Evolutionary conservation across 805 yeast species (phyloP).

Genomic region (Candida khao-thaluensis): DNA sequence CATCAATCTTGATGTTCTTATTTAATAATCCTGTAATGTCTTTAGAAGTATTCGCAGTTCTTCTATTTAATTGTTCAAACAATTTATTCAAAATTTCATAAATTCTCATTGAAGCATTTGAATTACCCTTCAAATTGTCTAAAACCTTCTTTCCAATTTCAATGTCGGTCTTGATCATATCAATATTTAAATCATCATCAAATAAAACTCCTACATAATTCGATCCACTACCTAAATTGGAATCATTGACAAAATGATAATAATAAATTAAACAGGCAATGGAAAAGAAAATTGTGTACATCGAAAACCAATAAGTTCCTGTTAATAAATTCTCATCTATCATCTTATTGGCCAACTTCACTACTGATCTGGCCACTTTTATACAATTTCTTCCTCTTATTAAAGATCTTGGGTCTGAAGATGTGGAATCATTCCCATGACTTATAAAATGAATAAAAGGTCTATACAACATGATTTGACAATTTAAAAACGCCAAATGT

Average conservation of each 20-base stretch:
- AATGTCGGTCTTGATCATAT: constrained; percentile 73
- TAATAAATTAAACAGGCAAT: constrained; percentile 85
- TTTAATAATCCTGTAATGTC: constrained; percentile 12
- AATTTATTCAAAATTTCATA: constrained; percentile 76
- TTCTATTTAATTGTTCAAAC: constrained; percentile 73
- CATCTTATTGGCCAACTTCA: constrained; percentile 78
- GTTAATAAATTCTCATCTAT: constrained; percentile 65
- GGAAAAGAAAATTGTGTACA: constrained; percentile 84
- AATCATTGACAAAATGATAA: constrained; percentile 51
- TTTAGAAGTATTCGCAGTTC: constrained; percentile 53
- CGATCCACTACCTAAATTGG: constrained; percentile 25
- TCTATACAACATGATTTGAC: constrained; percentile 76
- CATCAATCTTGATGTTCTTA: not conserved
- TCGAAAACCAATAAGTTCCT: constrained; percentile 91
- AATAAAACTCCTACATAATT: constrained; percentile 46
- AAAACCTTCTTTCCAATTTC: constrained; percentile 77
- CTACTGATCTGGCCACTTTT: constrained; percentile 78
- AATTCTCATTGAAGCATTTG: constrained; percentile 77
- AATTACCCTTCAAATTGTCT: constrained; percentile 66
- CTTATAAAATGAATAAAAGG: constrained; percentile 86
- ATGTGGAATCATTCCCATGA: constrained; percentile 42
- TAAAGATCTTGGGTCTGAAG: constrained; percentile 57
- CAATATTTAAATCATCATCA: constrained; percentile 45
- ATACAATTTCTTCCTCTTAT: constrained; percentile 81
- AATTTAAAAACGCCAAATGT: constrained; percentile 70